These are phyloP conservation scores for Puccinia triticina DNA, from an alignment of 1,284 basidiomycete genomes.

Conservation along the genomic window DNA sequence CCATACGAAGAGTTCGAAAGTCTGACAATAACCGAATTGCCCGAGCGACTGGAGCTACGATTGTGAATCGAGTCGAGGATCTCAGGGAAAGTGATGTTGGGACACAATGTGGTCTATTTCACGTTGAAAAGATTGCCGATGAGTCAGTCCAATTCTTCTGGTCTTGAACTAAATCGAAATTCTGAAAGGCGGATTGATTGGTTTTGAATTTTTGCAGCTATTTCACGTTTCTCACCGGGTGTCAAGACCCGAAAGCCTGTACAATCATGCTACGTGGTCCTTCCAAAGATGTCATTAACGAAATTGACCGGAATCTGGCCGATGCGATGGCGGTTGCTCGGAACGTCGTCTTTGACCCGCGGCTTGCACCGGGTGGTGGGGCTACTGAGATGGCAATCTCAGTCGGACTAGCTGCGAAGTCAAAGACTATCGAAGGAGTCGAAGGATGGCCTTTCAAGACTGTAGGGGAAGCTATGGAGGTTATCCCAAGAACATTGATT, in stretches of 20 bases:
- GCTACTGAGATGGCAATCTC: conserved; percentile 93
- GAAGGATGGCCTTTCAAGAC: conserved; percentile 88
- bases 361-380: conserved; percentile 88
- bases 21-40: conserved; percentile 99
- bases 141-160: conserved; percentile 67
- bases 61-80: conserved; percentile 95
- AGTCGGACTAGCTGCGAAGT: conserved; percentile 82
- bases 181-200: neutral
- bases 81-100: conserved; percentile 88
- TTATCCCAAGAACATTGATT: conserved; percentile 90
- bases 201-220: conserved; percentile 67
- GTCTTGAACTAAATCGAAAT: neutral
- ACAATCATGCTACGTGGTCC: conserved; percentile 97
- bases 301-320: conserved; percentile 94
- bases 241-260: conserved; percentile 91
- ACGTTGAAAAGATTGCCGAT: conserved; percentile 96
- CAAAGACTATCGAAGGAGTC: conserved; percentile 76
- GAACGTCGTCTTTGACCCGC: conserved; percentile 94
- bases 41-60: conserved; percentile 90
- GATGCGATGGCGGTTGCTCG: conserved; percentile 97
- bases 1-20: conserved; percentile 91
- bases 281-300: conserved; percentile 96
- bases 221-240: conserved; percentile 94
- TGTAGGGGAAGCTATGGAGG: conserved; percentile 94
- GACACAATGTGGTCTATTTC: conserved; percentile 88